Evolutionary conservation across 768 basidiomycete species (phyloP).

Genomic region (Suillus discolor): DNA sequence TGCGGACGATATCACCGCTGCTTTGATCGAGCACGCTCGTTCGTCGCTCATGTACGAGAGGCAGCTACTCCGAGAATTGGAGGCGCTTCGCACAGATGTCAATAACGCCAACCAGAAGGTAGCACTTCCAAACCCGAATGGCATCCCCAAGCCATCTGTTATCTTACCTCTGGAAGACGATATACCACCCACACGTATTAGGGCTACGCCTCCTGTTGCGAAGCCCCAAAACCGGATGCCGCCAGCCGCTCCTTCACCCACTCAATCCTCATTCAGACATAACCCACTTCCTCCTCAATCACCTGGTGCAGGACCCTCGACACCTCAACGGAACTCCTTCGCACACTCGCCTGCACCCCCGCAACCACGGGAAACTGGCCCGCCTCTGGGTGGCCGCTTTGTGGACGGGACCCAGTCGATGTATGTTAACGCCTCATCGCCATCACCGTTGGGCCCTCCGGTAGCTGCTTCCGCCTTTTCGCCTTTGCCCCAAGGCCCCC

Average conservation of each 20-base stretch:
- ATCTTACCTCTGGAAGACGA: slow-evolving; percentile 69
- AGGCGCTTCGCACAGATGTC: slow-evolving; percentile 80
- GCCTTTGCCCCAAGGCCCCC: slow-evolving; percentile 28
- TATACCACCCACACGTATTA: slow-evolving; percentile 31
- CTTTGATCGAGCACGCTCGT: slow-evolving; percentile 91
- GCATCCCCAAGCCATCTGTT: slow-evolving; percentile 60
- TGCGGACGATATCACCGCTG: slow-evolving; percentile 88
- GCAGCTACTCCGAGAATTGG: slow-evolving; percentile 85
- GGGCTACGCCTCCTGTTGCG: slow-evolving; percentile 22
- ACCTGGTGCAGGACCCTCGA: slow-evolving; percentile 59
- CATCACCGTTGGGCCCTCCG: slow-evolving; percentile 37
- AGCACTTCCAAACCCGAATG: slow-evolving; percentile 46
- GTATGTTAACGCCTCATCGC: slow-evolving; percentile 59
- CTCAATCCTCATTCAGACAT: slow-evolving; percentile 30
- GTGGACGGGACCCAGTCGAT: slow-evolving; percentile 81
- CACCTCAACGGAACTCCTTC: slow-evolving; percentile 27
- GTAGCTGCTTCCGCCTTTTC: slow-evolving; percentile 37
- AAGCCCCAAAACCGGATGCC: slow-evolving; percentile 24
- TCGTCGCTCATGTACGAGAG: slow-evolving; percentile 91
- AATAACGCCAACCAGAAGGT: slow-evolving; percentile 65
- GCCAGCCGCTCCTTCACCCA: slow-evolving; percentile 17
- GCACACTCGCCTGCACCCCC: slow-evolving; percentile 27
- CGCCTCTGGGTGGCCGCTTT: slow-evolving; percentile 65
- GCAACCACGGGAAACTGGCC: slow-evolving; percentile 35
- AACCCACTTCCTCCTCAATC: slow-evolving; percentile 44